Evolutionary conservation across 257 asterid species (phyloP), one percentile per base, ranked within the genome.

Genomic region (Phtheirospermum japonicum): DNA sequence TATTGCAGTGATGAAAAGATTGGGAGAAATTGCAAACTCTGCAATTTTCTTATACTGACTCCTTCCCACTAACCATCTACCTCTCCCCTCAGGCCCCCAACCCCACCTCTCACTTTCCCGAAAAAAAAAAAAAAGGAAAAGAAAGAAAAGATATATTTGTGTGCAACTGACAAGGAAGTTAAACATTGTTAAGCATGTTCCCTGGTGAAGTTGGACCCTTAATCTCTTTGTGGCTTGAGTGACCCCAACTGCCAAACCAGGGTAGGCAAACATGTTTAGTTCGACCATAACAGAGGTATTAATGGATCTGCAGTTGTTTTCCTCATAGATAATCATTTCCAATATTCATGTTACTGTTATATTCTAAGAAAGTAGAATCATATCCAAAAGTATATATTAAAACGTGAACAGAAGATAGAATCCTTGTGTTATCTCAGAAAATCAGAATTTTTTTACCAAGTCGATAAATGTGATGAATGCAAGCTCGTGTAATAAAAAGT

Each of bases 201-300:
- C 75, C 75, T 74, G 83, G 80, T 69, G 82, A 82, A 74, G 79
- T 79, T 82, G 85, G 88, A 69, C 84, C 79, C 84, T 79, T 82
- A 79, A 79, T 76, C 85, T 74, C 66, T 78, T 76, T 75, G 76
- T 71, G 75, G 80, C 84, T 76, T 78, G 82, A 81, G 87, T 81
- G 84, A 66, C 82, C 78, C 84, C 87, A 81, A 81, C 82, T 78
- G 80, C 80, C 78, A 71, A 75, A 58, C 76, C 87, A 81, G 87
- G 84, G 76, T 82, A 76, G 84, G 75, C 75, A 61, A 64, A 68
- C 61, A 34, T 66, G 76, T 60, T 65, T 54, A 63, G 75, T 76
- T 77, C 48, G 19, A 46, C 60, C 9, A 65, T 50, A 57, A 58
- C 67, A 10, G 61, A 51, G 46, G 57, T 71, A 73, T 20, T 12